Conservation (phyloP, 352 stramenopile genomes). For the Phytophthora hibernalis region DNA sequence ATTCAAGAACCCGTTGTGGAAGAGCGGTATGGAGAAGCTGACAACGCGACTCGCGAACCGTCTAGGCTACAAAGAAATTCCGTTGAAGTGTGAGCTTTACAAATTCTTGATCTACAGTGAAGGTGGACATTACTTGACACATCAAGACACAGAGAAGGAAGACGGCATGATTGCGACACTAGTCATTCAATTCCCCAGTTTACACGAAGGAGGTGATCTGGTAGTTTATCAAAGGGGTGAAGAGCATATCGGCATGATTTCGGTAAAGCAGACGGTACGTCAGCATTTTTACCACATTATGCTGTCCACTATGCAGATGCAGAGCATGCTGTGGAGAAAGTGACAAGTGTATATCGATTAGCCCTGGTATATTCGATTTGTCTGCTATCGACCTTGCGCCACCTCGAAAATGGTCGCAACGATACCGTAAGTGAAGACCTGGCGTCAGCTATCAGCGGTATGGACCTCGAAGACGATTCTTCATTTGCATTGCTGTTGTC, state of each 20-base stretch:
- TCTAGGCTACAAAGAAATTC: conserved; percentile 12
- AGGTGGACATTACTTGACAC: conserved; percentile 46
- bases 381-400: conserved; percentile 14
- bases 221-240: conserved; percentile 11
- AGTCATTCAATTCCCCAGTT: conserved; percentile 32
- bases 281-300: conserved; percentile 18
- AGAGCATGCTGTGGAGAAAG: conserved; percentile 21
- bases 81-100: conserved; percentile 32
- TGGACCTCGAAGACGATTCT: conserved; percentile 45
- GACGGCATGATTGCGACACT: conserved; percentile 37
- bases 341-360: conserved; percentile 26
- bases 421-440: background rate
- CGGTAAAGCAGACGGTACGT: conserved; percentile 15
- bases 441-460: conserved; percentile 29
- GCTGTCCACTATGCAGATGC: conserved; percentile 32
- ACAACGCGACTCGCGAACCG: conserved; percentile 5
- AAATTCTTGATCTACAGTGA: conserved; percentile 55
- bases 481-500: conserved; percentile 22
- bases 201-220: conserved; percentile 16
- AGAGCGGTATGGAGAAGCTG: background rate
- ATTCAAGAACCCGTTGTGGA: background rate
- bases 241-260: conserved; percentile 21
- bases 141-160: conserved; percentile 61
- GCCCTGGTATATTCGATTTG: conserved; percentile 28
- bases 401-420: background rate